These are phyloP conservation scores for Fusarium clavum DNA, from an alignment of 2,329 filamentous ascomycete genomes.

Conservation along the genomic window DNA sequence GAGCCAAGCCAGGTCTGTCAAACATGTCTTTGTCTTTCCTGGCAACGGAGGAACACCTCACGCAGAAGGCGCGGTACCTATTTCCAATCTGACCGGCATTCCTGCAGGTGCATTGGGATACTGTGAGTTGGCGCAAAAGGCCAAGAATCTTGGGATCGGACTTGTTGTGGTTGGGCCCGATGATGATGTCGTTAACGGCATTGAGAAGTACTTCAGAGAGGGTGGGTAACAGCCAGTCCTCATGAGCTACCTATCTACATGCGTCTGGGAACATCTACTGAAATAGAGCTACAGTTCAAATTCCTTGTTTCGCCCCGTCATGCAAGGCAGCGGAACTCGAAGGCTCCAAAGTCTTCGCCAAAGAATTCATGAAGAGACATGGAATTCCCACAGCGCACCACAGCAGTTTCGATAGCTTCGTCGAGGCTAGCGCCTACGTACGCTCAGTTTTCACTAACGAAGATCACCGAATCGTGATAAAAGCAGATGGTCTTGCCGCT, in stretches of 20 bases:
- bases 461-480: conserved; percentile 74
- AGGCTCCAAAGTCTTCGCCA: conserved; percentile 81
- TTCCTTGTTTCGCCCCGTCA: conserved; percentile 76
- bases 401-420: conserved; percentile 73
- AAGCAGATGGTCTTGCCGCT: conserved; percentile 78
- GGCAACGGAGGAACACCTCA: conserved; percentile 75
- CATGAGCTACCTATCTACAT: background rate
- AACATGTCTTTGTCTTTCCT: conserved; percentile 64
- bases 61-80: conserved; percentile 59
- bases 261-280: background rate
- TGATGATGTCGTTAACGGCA: conserved; percentile 79
- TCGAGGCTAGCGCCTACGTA: conserved; percentile 70
- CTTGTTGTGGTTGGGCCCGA: conserved; percentile 81
- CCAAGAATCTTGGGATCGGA: conserved; percentile 70
- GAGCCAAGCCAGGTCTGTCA: conserved; percentile 70
- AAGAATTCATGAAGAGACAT: conserved; percentile 81
- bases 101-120: conserved; percentile 66
- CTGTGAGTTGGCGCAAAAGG: conserved; percentile 68
- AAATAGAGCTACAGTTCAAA: conserved; percentile 57
- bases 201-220: conserved; percentile 71
- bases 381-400: conserved; percentile 80
- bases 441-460: conserved; percentile 56
- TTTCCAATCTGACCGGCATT: conserved; percentile 63
- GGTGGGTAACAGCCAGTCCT: background rate
- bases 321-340: conserved; percentile 78